Percentiles rank a stretch among this genome's conserved stretches.
Conservation (phyloP, 106 monocot species). For the Dendrobium chrysotoxum region DNA sequence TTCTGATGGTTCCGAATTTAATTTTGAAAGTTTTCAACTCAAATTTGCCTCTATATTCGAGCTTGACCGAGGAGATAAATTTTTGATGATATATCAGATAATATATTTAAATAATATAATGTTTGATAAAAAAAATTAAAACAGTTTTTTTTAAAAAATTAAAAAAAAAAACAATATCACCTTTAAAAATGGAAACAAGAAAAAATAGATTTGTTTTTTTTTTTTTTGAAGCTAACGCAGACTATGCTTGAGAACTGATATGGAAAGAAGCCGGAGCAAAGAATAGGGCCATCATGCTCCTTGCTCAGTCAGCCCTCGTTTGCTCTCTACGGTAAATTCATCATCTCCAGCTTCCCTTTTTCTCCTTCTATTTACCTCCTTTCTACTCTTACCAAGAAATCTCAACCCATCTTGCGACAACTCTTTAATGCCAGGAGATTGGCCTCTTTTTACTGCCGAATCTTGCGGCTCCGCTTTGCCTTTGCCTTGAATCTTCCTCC, state of each 20-base stretch:
- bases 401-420: background rate
- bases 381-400: background rate
- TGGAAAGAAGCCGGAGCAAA: background rate
- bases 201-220: background rate
- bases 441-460: background rate
- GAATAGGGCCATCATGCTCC: no score
- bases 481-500: background rate
- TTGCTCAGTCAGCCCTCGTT: background rate
- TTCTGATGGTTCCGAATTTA: no score
- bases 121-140: no score
- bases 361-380: background rate
- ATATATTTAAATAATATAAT: no score
- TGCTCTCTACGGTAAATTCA: background rate
- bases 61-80: no score
- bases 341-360: background rate
- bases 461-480: background rate
- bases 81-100: no score
- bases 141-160: no score
- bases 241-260: background rate
- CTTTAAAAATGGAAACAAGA: background rate
- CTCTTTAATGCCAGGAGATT: conserved; percentile 1
- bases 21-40: no score
- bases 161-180: background rate
- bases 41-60: no score
- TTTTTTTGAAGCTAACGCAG: background rate